Evolutionary conservation across 768 basidiomycete genomes (phyloP), one percentile per base, ranked within the genome.

Genomic region (Russula olivacea): DNA sequence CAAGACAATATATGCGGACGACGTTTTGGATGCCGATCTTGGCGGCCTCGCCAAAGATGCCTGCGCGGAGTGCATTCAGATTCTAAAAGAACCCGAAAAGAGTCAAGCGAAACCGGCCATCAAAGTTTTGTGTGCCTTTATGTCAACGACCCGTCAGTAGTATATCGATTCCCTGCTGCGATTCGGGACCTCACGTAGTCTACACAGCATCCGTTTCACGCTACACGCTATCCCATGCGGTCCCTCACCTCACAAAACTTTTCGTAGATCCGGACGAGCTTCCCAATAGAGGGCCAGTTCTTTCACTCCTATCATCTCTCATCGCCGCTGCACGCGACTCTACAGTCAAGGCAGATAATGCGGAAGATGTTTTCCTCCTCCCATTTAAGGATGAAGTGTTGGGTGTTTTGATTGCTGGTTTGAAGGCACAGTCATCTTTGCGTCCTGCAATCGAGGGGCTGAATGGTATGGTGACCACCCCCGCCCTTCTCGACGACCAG

Each of bases 41-140:
- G 74, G 74, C 52, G 86, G 84, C 6, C 76, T 96, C 2, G 87
- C 87, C 17, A 82, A 80, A 66, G 85, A 88, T 48, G 86, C 89
- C 0, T 89, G 88, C 65, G 81, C 85, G 59, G 91, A 97, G 70
- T 94, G 91, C 68, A 78, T 93, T 9, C 79, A 81, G 25, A 83
- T 89, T 60, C 74, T 98, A 48, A 82, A 85, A 48, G 91, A 97
- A 71, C 93, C 96, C 0, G 97, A 98, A 73, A 98, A 98, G 76
- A 88, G 83, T 71, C 90, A 93, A 72, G 93, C 95, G 1, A 86
- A 86, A 71, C 86, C 91, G 45, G 94, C 93, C 1, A 88, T 88
- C 51, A 93, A 91, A 71, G 82, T 93, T 36, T 74, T 98, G 36
- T 87, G 88, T 65, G 82, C 85, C 2, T 83, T 93, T 67, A 80